phyloP scores from a whole-genome alignment of 257 asterid species.

The Rehmannia glutinosa region DNA sequence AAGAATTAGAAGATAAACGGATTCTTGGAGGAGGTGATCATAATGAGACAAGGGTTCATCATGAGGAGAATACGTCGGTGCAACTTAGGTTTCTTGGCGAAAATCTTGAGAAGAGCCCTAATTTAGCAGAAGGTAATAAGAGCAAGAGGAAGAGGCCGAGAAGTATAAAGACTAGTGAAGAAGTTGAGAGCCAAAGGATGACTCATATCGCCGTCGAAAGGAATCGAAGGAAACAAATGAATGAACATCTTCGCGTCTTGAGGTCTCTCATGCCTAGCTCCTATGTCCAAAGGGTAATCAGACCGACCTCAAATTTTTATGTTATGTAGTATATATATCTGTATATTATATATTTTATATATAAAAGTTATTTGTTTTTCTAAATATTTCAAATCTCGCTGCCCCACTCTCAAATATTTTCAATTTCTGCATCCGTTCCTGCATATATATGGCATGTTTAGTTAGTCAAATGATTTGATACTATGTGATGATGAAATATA shows the following conservation, averaged over 20 bases:
- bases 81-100: constrained; percentile 45
- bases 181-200: constrained; percentile 97
- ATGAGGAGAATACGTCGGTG: constrained; percentile 17
- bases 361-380: too few species aligned
- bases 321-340: too few species aligned
- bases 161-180: constrained; percentile 62
- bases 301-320: too few species aligned
- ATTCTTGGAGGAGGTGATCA: constrained; percentile 2
- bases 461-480: too few species aligned
- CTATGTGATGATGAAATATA: too few species aligned
- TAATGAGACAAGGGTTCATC: background rate
- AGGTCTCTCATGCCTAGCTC: constrained; percentile 97
- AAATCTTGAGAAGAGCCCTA: constrained; percentile 29
- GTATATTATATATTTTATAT: too few species aligned
- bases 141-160: constrained; percentile 74
- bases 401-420: too few species aligned
- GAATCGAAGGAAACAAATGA: constrained; percentile 93
- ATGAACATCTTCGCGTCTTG: constrained; percentile 84
- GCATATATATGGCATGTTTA: too few species aligned
- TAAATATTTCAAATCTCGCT: too few species aligned
- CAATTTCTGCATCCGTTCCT: too few species aligned
- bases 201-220: constrained; percentile 94
- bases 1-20: constrained; percentile 13
- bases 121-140: constrained; percentile 32
- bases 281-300: constrained; percentile 83